phyloP scores from a whole-genome alignment of 2,329 filamentous ascomycete genomes.

The Aspergillus caelatus region DNA sequence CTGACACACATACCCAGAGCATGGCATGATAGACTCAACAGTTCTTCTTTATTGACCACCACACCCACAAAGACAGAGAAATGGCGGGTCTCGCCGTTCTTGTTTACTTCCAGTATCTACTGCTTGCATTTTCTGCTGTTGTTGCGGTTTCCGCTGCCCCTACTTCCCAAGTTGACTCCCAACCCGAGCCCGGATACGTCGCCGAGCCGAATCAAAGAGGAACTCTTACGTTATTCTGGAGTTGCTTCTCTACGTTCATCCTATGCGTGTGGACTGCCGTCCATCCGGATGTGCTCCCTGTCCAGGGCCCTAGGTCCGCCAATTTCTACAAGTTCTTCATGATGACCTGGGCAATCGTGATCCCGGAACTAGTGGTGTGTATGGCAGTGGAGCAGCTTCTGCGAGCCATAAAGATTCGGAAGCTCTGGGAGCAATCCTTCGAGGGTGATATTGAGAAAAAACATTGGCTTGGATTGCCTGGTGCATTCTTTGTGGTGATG shows the following conservation, averaged over 20 bases:
- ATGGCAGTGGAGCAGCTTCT: neutral
- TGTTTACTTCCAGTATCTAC: no score
- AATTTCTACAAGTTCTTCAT: neutral
- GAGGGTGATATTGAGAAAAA: neutral
- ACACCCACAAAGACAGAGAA: no score
- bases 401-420: neutral
- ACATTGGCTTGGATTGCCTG: neutral
- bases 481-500: conserved; percentile 7
- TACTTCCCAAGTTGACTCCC: no score
- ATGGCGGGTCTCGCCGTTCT: no score
- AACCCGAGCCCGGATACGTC: neutral
- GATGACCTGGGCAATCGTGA: neutral
- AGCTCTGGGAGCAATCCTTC: neutral
- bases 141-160: no score
- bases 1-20: no score
- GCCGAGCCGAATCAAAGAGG: neutral
- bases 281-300: conserved; percentile 4
- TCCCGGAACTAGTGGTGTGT: conserved; percentile 5
- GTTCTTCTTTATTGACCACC: no score
- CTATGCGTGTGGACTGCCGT: conserved; percentile 8
- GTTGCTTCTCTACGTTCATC: neutral
- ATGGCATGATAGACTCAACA: no score
- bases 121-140: no score
- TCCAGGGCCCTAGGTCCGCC: neutral
- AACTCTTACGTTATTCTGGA: conserved; percentile 1